phyloP scores from a whole-genome alignment of 2,329 filamentous ascomycete genomes.

The Colletotrichum brevisporum region DNA sequence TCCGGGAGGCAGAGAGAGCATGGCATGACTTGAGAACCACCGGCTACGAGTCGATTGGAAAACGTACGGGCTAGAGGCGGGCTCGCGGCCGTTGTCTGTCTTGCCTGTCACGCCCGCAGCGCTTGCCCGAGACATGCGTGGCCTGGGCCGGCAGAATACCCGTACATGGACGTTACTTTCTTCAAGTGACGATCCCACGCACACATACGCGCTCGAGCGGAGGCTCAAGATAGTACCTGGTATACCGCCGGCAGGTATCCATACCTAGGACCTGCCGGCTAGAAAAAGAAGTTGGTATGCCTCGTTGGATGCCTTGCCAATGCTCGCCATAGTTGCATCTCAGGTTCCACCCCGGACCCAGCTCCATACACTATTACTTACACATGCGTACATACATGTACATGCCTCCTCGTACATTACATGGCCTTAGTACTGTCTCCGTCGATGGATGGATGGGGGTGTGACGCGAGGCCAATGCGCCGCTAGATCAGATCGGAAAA shows the following conservation, averaged over 20 bases:
- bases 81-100: conserved; percentile 24
- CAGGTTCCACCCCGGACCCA: conserved; percentile 29
- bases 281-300: conserved; percentile 10
- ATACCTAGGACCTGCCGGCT: too few species aligned
- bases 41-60: too few species aligned
- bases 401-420: too few species aligned
- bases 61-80: conserved; percentile 1
- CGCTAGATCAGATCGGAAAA: conserved; percentile 39
- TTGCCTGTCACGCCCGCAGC: conserved; percentile 33
- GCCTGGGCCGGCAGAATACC: not conserved
- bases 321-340: conserved; percentile 33
- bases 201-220: not conserved
- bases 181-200: conserved; percentile 30
- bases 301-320: conserved; percentile 29
- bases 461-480: conserved; percentile 39
- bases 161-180: conserved; percentile 20
- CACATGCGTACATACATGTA: too few species aligned
- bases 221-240: not conserved
- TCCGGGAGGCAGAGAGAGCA: conserved; percentile 18
- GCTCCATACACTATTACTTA: not conserved
- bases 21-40: too few species aligned
- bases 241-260: too few species aligned
- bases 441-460: conserved; percentile 20
- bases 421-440: not conserved
- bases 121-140: conserved; percentile 21